phyloP scores from a whole-genome alignment of 2,329 filamentous ascomycete species.

The Pestalotiopsis sp. region DNA sequence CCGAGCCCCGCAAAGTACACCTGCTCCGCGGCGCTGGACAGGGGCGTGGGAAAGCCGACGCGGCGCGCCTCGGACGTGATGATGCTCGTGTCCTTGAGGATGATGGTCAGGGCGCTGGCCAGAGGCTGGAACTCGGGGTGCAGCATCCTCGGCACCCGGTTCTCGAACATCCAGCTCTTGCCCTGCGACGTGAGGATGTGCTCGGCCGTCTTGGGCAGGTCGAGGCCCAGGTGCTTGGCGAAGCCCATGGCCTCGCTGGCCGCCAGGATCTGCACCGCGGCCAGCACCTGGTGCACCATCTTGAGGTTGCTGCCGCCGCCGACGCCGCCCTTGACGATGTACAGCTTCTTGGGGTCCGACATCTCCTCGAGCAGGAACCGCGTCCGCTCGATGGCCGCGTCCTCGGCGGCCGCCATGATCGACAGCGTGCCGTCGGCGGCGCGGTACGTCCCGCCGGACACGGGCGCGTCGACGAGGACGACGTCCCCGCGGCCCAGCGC shows the following conservation, averaged over 20 bases:
- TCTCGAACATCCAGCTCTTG: slow-evolving; percentile 66
- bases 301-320: slow-evolving; percentile 66
- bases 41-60: slow-evolving; percentile 59
- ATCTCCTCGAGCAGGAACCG: slow-evolving; percentile 64
- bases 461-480: slow-evolving; percentile 70
- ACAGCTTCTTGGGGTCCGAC: slow-evolving; percentile 63
- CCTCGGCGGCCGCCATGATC: slow-evolving; percentile 71
- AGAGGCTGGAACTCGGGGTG: slow-evolving; percentile 54
- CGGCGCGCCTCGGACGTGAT: slow-evolving; percentile 67
- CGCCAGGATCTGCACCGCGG: slow-evolving; percentile 64
- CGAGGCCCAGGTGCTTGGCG: slow-evolving; percentile 56
- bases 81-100: slow-evolving; percentile 65
- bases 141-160: slow-evolving; percentile 58
- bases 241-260: slow-evolving; percentile 64
- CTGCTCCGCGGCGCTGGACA: slow-evolving; percentile 66
- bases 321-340: slow-evolving; percentile 61
- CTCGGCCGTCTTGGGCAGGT: slow-evolving; percentile 43
- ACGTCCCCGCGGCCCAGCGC: slow-evolving; percentile 63
- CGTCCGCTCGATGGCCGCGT: slow-evolving; percentile 58
- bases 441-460: slow-evolving; percentile 70
- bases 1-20: slow-evolving; percentile 62
- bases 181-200: slow-evolving; percentile 49
- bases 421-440: slow-evolving; percentile 73
- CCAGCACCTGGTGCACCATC: slow-evolving; percentile 65
- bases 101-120: slow-evolving; percentile 62